A percentile compares a stretch with the other conserved stretches of the same genome.
phyloP scores from a whole-genome alignment of 805 yeast species.

The Monosporozyma unispora region DNA sequence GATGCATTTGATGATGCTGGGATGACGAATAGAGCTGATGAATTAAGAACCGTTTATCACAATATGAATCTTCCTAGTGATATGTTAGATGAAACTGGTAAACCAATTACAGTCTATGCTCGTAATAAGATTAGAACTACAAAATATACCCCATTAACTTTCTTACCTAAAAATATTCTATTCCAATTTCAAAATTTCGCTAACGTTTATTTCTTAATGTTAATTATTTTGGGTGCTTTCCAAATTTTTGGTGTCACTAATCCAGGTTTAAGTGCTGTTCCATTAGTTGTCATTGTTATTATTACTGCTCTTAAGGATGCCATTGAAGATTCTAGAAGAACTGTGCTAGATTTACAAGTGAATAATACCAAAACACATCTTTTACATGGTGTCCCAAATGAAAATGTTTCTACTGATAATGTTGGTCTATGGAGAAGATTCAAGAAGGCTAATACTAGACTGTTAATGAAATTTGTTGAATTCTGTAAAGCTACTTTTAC shows the following conservation, averaged over 20 bases:
- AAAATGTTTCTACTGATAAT: conserved; percentile 54
- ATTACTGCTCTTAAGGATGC: conserved; percentile 76
- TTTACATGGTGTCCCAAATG: conserved; percentile 45
- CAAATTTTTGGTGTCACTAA: conserved; percentile 72
- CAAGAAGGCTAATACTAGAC: conserved; percentile 43
- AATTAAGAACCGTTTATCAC: conserved; percentile 46
- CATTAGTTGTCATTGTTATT: conserved; percentile 65
- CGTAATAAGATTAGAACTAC: conserved; percentile 93
- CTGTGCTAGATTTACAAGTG: conserved; percentile 60
- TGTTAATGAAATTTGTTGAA: conserved; percentile 19
- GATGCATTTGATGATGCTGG: conserved; percentile 28
- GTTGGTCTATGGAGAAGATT: conserved; percentile 61
- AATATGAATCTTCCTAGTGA: conserved; percentile 54
- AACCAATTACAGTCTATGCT: conserved; percentile 54
- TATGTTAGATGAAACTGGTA: conserved; percentile 49
- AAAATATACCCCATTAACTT: conserved; percentile 84
- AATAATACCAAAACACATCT: conserved; percentile 69
- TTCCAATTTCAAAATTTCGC: conserved; percentile 86
- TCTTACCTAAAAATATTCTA: conserved; percentile 73
- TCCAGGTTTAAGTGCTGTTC: conserved; percentile 68
- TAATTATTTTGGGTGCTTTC: conserved; percentile 73
- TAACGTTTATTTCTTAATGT: conserved; percentile 71
- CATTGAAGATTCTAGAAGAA: conserved; percentile 70
- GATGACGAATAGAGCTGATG: conserved; percentile 32
- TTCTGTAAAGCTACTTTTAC: conserved; percentile 26